Evolutionary conservation across 352 stramenopile genomes (phyloP), one percentile per base, ranked within the genome.

Genomic region (Pythium sp.): DNA sequence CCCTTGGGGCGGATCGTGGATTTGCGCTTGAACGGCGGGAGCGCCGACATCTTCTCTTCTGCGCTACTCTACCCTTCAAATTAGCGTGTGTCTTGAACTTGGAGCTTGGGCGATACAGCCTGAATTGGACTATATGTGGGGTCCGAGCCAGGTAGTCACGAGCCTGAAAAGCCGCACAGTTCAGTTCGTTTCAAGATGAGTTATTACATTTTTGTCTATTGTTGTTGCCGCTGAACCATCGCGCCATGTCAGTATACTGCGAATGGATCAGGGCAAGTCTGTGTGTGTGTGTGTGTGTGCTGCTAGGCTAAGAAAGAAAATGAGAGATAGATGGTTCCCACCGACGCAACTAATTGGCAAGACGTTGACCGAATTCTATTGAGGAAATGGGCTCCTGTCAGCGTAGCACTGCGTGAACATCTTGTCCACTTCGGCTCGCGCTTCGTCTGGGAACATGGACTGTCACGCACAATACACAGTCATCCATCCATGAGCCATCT

Each of bases 351-450:
- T 6, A 47, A 28, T 9, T 61, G 34, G 30, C 4, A 22, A 24
- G 24, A 24, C 15, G 12, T 1, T 1, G 1, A 47, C 41, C 41
- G 28, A 2, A 24, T 12, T 59, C 56, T 69, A 59, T 65, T 71
- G 57, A 36, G 65, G 56, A 58, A 94, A 94, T 15, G 87, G 87
- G 61, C 76, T 87, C 22, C 86, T 73, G 62, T 94, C 87, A 6
- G 74, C 73, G 74, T 90, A 94, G 72, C 87, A 94, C 61, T 81
- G 74, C 4, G 80, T 68, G 58, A 94, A 93, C 80, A 94, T 92
- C 67, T 91, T 87, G 58, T 93, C 78, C 3, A 94, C 87, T 69
- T 91, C 74, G 15, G 70, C 65, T 15, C 75, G 67, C 12, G 87
- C 87, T 76, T 91, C 74, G 7, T 77, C 66, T 49, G 87, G 85